These are phyloP conservation scores for Fusarium transvaalense DNA, from an alignment of 2,329 filamentous ascomycete species.

Conservation along the genomic window DNA sequence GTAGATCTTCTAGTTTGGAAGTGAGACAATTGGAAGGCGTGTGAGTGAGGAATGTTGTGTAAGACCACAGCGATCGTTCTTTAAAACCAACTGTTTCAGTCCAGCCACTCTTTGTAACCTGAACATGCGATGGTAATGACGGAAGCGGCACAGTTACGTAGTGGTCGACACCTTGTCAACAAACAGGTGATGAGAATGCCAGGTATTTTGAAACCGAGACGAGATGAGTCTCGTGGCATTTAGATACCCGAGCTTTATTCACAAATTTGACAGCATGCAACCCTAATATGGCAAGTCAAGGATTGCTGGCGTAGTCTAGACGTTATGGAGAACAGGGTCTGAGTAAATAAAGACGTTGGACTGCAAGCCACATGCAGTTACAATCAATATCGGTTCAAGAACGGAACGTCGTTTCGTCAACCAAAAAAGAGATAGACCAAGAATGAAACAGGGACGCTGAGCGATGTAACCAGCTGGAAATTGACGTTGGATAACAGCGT, in stretches of 20 bases:
- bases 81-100: conserved; percentile 9
- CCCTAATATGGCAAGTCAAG: not conserved
- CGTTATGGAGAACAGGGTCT: not conserved
- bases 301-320: not conserved
- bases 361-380: conserved; percentile 12
- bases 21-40: conserved; percentile 16
- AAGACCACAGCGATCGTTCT: conserved; percentile 10
- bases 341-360: conserved; percentile 6
- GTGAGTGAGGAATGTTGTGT: conserved; percentile 16
- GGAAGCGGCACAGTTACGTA: not conserved
- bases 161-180: not conserved
- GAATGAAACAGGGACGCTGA: conserved; percentile 35
- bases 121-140: not conserved
- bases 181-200: not conserved
- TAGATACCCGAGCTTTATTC: conserved; percentile 2
- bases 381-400: not conserved
- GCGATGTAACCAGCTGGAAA: conserved; percentile 17
- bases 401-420: conserved; percentile 4
- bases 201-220: conserved; percentile 33
- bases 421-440: conserved; percentile 10
- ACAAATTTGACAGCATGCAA: conserved; percentile 4
- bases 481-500: conserved; percentile 4
- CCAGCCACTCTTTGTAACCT: conserved; percentile 9
- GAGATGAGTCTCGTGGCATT: conserved; percentile 31
- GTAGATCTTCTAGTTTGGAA: not conserved